phyloP scores from a whole-genome alignment of 805 yeast species.

The Candida ovalis region DNA sequence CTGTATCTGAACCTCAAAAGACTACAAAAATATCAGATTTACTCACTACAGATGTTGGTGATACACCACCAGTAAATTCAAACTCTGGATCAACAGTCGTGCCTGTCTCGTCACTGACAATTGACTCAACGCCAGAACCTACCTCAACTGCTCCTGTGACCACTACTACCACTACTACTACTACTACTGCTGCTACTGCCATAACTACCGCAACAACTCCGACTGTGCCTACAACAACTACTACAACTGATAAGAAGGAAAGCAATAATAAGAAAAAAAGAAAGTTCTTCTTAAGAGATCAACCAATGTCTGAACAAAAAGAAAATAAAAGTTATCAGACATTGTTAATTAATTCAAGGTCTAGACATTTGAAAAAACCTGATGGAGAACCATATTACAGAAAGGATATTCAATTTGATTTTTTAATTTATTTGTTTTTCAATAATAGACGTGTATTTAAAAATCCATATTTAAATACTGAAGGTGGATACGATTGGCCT shows the following conservation, averaged over 20 bases:
- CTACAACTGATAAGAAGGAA: constrained; percentile 6
- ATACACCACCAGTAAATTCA: not conserved
- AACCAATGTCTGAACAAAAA: not conserved
- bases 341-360: constrained; percentile 27
- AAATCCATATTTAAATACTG: constrained; percentile 45
- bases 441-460: constrained; percentile 66
- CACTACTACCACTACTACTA: not conserved
- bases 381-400: constrained; percentile 95
- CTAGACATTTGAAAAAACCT: constrained; percentile 71
- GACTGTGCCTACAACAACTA: constrained; percentile 1
- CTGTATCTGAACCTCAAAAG: constrained; percentile 1
- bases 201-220: not conserved
- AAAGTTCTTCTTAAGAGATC: constrained; percentile 1
- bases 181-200: constrained; percentile 1
- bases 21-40: not conserved
- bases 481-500: constrained; percentile 35
- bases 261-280: constrained; percentile 12
- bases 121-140: not conserved
- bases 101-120: not conserved
- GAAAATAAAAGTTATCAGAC: constrained; percentile 27
- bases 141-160: no score
- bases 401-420: constrained; percentile 80
- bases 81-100: not conserved
- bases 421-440: constrained; percentile 59
- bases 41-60: not conserved